Percentiles rank a stretch among this genome's conserved stretches.
Evolutionary conservation across 768 basidiomycete genomes (phyloP).

Genomic region (Phanerochaete carnosa): DNA sequence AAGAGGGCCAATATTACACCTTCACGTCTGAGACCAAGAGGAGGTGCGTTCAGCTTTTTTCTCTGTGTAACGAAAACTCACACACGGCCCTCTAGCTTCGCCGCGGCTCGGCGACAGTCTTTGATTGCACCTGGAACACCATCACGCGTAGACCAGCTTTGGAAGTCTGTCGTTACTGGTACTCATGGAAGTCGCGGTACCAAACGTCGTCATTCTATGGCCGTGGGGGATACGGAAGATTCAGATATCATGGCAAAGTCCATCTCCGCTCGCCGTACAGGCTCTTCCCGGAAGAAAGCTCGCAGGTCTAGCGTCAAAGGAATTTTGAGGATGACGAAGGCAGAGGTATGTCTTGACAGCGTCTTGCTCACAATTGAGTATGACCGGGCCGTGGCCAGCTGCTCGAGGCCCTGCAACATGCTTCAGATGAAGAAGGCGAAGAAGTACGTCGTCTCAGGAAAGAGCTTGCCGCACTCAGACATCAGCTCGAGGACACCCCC

Average conservation of each 20-base stretch:
- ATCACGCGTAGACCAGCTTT: constrained; percentile 31
- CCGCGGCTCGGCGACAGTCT: constrained; percentile 30
- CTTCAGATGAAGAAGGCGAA: constrained; percentile 23
- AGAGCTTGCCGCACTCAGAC: constrained; percentile 23
- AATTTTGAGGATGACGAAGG: constrained; percentile 35
- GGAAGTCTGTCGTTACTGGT: constrained; percentile 34
- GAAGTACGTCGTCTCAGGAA: constrained; percentile 26
- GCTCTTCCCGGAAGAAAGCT: neutral
- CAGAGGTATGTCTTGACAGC: constrained; percentile 38
- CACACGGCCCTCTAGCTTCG: constrained; percentile 25
- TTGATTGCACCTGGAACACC: constrained; percentile 26
- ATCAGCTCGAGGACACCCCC: constrained; percentile 27
- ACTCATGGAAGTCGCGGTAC: constrained; percentile 20
- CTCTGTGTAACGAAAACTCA: neutral
- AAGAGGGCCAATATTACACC: constrained; percentile 35
- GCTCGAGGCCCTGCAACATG: constrained; percentile 24
- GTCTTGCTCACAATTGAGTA: neutral
- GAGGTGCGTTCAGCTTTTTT: constrained; percentile 30
- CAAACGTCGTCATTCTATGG: constrained; percentile 20
- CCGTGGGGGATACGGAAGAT: neutral
- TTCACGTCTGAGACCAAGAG: constrained; percentile 45
- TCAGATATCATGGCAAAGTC: constrained; percentile 10
- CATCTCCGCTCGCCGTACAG: neutral
- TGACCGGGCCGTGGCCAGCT: neutral
- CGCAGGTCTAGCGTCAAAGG: constrained; percentile 23